Evolutionary conservation across 2,329 filamentous ascomycete species (phyloP).

Genomic region (Lecanosticta acicola): DNA sequence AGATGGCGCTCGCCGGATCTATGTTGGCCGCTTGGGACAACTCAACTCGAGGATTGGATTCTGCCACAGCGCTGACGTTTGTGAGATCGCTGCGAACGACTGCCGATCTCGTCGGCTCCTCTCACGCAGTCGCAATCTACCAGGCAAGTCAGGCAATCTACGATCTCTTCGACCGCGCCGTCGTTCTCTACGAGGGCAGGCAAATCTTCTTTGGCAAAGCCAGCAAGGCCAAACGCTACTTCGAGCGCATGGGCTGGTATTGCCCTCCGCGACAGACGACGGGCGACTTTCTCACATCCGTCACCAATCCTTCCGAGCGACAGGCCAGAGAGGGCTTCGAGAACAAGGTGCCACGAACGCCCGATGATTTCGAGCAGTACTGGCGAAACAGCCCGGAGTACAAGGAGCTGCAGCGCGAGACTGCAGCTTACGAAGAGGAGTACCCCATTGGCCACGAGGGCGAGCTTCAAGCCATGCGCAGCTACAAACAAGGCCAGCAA

Average conservation of each 20-base stretch:
- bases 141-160: constrained; percentile 49
- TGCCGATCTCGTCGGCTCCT: constrained; percentile 46
- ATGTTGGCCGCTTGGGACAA: constrained; percentile 44
- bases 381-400: constrained; percentile 47
- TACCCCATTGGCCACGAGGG: constrained; percentile 41
- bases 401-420: constrained; percentile 41
- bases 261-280: constrained; percentile 63
- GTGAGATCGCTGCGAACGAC: constrained; percentile 48
- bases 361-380: constrained; percentile 60
- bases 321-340: constrained; percentile 54
- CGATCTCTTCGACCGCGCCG: constrained; percentile 67
- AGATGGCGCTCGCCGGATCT: constrained; percentile 41
- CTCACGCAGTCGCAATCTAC: constrained; percentile 56
- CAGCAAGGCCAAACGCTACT: constrained; percentile 56
- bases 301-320: constrained; percentile 61
- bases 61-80: constrained; percentile 55
- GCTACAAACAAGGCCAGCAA: constrained; percentile 48
- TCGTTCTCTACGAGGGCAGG: constrained; percentile 69
- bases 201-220: constrained; percentile 71
- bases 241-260: constrained; percentile 62
- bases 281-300: constrained; percentile 63
- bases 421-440: constrained; percentile 47
- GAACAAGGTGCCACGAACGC: constrained; percentile 57
- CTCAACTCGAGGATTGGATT: constrained; percentile 48
- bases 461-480: constrained; percentile 40